A percentile compares a stretch with the other conserved stretches of the same genome.
Evolutionary conservation across 176 grass and related monocot species (phyloP).

Genomic region (Phragmites australis): DNA sequence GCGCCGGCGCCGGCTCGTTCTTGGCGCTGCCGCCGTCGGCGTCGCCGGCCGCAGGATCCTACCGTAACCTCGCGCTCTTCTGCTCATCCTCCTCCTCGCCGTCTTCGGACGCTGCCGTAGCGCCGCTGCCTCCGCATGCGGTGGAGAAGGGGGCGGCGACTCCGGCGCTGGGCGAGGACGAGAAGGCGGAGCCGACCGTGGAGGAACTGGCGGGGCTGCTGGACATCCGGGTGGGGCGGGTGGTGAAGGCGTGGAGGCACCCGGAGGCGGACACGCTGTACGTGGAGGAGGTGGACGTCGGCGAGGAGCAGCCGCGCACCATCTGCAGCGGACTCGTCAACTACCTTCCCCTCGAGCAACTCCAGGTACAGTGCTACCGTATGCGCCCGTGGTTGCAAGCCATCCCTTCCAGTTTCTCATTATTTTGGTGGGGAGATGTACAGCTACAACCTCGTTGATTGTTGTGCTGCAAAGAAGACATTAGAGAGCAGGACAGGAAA

Average conservation of each 20-base stretch:
- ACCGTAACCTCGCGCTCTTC: slow-evolving; percentile 27
- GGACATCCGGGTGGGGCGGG: slow-evolving; percentile 80
- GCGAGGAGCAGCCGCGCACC: slow-evolving; percentile 76
- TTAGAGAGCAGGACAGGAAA: neutral
- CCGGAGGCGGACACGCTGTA: slow-evolving; percentile 85
- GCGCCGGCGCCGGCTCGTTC: slow-evolving; percentile 27
- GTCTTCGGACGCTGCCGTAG: neutral
- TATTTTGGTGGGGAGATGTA: too few species aligned
- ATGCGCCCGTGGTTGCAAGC: neutral
- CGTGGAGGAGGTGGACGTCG: slow-evolving; percentile 90
- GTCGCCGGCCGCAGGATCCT: slow-evolving; percentile 25
- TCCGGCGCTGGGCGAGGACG: neutral
- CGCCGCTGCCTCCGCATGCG: neutral
- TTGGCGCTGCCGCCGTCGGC: neutral
- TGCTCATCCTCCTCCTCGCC: slow-evolving; percentile 20
- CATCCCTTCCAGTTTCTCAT: neutral
- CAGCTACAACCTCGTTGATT: neutral
- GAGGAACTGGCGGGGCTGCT: slow-evolving; percentile 56
- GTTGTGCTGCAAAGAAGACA: neutral
- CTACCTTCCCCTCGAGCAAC: slow-evolving; percentile 63
- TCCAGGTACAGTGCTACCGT: slow-evolving; percentile 55
- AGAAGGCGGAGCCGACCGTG: slow-evolving; percentile 18
- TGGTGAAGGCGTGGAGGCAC: slow-evolving; percentile 85
- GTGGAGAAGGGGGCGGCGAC: slow-evolving; percentile 15
- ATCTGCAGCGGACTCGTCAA: slow-evolving; percentile 95